Evolutionary conservation across 768 basidiomycete species (phyloP).

Genomic region (Collybia nuda): DNA sequence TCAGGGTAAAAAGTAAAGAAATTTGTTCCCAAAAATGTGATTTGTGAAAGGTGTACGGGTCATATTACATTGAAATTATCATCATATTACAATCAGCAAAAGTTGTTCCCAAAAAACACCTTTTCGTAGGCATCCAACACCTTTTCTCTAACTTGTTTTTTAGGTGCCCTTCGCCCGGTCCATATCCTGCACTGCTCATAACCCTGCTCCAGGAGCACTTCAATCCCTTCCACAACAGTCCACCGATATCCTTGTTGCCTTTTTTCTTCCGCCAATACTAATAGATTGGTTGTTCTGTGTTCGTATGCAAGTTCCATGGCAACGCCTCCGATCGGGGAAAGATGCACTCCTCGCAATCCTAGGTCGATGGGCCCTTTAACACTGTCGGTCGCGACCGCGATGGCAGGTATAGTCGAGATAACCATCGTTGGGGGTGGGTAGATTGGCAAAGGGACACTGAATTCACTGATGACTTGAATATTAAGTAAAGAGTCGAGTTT

Average conservation of each 20-base stretch:
- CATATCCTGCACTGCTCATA: constrained; percentile 61
- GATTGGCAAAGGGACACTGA: constrained; percentile 41
- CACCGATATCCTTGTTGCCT: constrained; percentile 35
- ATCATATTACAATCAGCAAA: too few relatives aligned
- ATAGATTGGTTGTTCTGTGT: constrained; percentile 62
- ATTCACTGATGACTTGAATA: constrained; percentile 47
- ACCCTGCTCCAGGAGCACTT: constrained; percentile 72
- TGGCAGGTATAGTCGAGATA: constrained; percentile 70
- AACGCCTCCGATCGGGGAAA: constrained; percentile 27
- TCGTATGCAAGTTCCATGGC: constrained; percentile 81
- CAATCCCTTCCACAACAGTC: constrained; percentile 60
- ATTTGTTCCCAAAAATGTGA: too few relatives aligned
- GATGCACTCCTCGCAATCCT: constrained; percentile 41
- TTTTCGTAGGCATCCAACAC: constrained; percentile 43
- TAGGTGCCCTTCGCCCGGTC: constrained; percentile 54
- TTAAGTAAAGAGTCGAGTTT: constrained; percentile 40
- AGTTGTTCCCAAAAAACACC: neutral
- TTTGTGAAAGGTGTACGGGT: too few relatives aligned
- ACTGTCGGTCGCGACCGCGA: constrained; percentile 22
- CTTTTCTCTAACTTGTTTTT: constrained; percentile 35
- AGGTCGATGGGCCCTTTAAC: constrained; percentile 36
- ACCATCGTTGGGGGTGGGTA: constrained; percentile 51
- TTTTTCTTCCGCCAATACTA: constrained; percentile 46
- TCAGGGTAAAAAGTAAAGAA: too few relatives aligned
- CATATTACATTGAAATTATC: too few relatives aligned